Evolutionary conservation across 371 early-diverging fungal genomes (phyloP), one percentile per base, ranked within the genome.

Genomic region (Sporodiniella umbellata): DNA sequence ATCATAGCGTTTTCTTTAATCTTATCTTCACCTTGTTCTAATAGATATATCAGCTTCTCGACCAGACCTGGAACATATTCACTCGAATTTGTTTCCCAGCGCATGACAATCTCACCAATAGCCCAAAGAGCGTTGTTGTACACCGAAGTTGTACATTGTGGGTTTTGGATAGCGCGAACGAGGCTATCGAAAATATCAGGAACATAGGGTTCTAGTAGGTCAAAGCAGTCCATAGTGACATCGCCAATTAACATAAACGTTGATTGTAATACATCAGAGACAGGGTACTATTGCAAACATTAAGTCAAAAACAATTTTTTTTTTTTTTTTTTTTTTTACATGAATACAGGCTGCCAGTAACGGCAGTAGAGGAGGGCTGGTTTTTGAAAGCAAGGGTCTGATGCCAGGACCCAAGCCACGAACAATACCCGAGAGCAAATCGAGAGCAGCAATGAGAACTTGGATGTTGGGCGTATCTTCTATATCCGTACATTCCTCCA

Each of bases 71-170:
- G 42, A 0, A 43, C 17, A 33, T 54, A 46, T 1, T 39, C 39
- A 17, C 31, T 43, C 12, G 42, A 33, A 0, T 62, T 54, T 24
- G 62, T 62, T 38, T 79, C 82, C 44, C 76, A 80, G 62, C 92
- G 81, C 42, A 95, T 75, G 5, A 93, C 87, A 59, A 96, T 90
- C 76, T 96, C 96, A 31, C 96, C 98, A 4, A 86, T 83, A 2
- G 96, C 89, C 98, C 98, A 97, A 8, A 88, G 77, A 1, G 94
- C 95, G 60, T 97, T 97, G 67, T 96, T 97, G 72, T 87, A 87
- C 6, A 89, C 89, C 39, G 84, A 81, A 25, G 47, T 39, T 1
- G 33, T 17, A 18, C 37, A 43, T 48, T 78, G 75, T 38, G 81
- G 80, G 8, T 75, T 72, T 47, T 74, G 62, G 48, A 85, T 83